Evolutionary conservation across 768 basidiomycete species (phyloP).

Genomic region (Coprinopsis marcescibilis): DNA sequence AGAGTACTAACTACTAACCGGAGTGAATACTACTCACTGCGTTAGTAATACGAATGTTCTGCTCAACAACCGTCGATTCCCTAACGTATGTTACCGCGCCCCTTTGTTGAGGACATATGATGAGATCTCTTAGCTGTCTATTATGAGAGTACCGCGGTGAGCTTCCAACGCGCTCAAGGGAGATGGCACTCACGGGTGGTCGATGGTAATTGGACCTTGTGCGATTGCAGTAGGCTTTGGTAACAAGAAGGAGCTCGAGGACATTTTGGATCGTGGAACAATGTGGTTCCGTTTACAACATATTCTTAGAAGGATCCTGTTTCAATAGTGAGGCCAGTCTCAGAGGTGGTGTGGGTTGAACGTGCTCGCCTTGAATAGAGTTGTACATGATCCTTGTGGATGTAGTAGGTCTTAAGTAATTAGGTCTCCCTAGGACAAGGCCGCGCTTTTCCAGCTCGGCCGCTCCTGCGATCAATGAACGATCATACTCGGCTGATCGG

Average conservation of each 20-base stretch:
- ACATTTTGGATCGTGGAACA: no score
- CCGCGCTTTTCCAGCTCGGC: no score
- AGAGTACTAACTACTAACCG: constrained; percentile 8
- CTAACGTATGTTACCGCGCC: constrained; percentile 64
- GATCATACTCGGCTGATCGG: no score
- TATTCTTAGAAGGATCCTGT: no score
- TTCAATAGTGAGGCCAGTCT: no score
- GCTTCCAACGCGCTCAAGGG: background rate
- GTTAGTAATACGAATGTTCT: constrained; percentile 44
- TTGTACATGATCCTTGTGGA: no score
- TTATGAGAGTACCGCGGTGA: background rate
- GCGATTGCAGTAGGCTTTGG: constrained; percentile 10
- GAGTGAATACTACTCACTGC: constrained; percentile 31
- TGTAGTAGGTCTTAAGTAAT: no score
- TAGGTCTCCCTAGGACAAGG: no score
- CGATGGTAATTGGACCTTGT: constrained; percentile 6
- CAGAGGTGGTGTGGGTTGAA: no score
- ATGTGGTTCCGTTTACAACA: no score
- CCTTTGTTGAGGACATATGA: constrained; percentile 64
- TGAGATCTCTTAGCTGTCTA: constrained; percentile 74
- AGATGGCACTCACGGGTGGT: constrained; percentile 11
- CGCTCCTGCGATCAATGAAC: no score
- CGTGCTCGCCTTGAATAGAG: no score
- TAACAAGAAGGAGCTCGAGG: background rate
- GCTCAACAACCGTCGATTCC: constrained; percentile 49